phyloP scores from a whole-genome alignment of 768 basidiomycete species.

The Tricholoma matsutake region DNA sequence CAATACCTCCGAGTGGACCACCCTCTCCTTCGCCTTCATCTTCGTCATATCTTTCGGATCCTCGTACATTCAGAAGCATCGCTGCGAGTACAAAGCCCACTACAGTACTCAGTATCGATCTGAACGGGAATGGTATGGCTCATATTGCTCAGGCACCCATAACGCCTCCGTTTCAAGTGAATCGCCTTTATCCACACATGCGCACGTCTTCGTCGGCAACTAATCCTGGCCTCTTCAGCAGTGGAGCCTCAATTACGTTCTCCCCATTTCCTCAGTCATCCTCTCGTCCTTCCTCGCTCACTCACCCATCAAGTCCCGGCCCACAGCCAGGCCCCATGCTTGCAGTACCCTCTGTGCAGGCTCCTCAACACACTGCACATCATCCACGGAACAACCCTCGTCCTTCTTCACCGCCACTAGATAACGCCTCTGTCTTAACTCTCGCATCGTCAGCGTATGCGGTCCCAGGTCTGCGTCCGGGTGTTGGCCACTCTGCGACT shows the following conservation, averaged over 20 bases:
- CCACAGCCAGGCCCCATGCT: slow-evolving; percentile 21
- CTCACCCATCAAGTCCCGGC: slow-evolving; percentile 26
- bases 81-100: slow-evolving; percentile 93
- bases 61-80: slow-evolving; percentile 78
- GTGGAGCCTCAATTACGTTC: slow-evolving; percentile 67
- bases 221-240: slow-evolving; percentile 39
- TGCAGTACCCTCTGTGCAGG: slow-evolving; percentile 52
- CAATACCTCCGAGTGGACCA: slow-evolving; percentile 83
- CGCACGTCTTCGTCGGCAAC: slow-evolving; percentile 60
- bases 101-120: slow-evolving; percentile 86
- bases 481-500: slow-evolving; percentile 42
- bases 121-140: slow-evolving; percentile 76
- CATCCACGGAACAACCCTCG: slow-evolving; percentile 96
- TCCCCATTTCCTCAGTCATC: slow-evolving; percentile 60
- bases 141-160: slow-evolving; percentile 86
- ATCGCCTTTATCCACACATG: slow-evolving; percentile 56
- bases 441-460: slow-evolving; percentile 93
- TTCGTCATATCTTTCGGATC: slow-evolving; percentile 78
- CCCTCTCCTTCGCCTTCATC: slow-evolving; percentile 87
- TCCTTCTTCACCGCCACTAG: slow-evolving; percentile 84
- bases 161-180: slow-evolving; percentile 51
- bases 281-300: slow-evolving; percentile 42
- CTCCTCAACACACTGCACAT: slow-evolving; percentile 86
- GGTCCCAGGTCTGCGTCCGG: slow-evolving; percentile 52
- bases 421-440: slow-evolving; percentile 91